A percentile compares a stretch with the other conserved stretches of the same genome.
Conservation (phyloP, 805 yeast species). For the Spathaspora hagerdaliae region DNA sequence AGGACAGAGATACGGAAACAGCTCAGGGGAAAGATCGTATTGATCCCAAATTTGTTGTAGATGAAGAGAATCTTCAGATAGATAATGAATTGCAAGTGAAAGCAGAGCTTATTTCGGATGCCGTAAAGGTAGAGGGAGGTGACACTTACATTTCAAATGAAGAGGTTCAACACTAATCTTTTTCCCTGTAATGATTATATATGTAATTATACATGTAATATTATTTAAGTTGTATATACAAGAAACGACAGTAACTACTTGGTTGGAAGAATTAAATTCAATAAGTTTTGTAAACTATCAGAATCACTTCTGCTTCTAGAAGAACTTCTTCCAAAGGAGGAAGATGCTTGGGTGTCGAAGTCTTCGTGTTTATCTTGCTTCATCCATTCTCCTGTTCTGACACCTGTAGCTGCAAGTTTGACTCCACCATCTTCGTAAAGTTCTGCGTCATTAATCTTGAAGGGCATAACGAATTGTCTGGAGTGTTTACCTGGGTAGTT, state of each 20-base stretch:
- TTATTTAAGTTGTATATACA: constrained; percentile 7
- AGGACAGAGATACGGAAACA: background rate
- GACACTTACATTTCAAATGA: background rate
- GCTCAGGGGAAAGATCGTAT: background rate
- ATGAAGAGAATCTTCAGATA: background rate
- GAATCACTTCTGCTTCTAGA: constrained; percentile 32
- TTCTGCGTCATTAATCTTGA: constrained; percentile 37
- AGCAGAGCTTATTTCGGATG: background rate
- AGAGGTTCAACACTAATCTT: too few relatives aligned
- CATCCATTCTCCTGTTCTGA: constrained; percentile 40
- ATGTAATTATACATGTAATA: background rate
- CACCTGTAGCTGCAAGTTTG: constrained; percentile 36
- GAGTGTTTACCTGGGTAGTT: constrained; percentile 39
- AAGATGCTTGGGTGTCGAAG: constrained; percentile 27
- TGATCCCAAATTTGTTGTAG: background rate
- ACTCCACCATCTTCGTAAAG: constrained; percentile 33
- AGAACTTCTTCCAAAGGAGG: constrained; percentile 26
- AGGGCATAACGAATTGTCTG: constrained; percentile 41
- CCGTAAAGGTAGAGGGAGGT: background rate
- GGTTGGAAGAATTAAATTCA: constrained; percentile 18
- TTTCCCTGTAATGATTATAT: background rate
- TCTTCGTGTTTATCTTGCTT: constrained; percentile 12
- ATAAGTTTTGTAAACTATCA: constrained; percentile 20
- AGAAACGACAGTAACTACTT: constrained; percentile 1
- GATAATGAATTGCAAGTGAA: background rate